Evolutionary conservation across 345 rosid species (phyloP), one percentile per base, ranked within the genome.

Genomic region (Lepidium aucheri): DNA sequence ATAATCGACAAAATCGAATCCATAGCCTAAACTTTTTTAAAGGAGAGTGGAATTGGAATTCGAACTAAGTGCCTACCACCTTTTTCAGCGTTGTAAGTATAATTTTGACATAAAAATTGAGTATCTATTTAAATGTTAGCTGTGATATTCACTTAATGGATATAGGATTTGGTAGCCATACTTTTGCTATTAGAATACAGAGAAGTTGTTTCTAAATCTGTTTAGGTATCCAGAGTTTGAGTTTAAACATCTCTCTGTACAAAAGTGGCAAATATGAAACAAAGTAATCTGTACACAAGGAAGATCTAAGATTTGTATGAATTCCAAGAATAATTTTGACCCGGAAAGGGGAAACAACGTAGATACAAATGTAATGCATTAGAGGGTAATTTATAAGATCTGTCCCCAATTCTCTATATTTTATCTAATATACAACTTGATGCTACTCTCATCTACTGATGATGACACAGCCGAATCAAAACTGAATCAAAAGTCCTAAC

Each of bases 391-490:
- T 36, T 15, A 57, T 49, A 64, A 72, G 60, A 57, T 49, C 60
- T 24, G 62, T 57, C 58, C 60, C 45, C 47, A 57, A 20, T 38
- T 62, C 39, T 68, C 74, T 67, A 61, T 67, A 54, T 46, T 52
- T 53, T 53, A 73, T 68, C 69, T 60, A 60, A 74, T 74, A 74
- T 61, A 68, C 69, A 74, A 54, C 69, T 61, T 54, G 39, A 67
- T 26, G 63, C 59, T 67, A 61, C 61, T 53, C 46, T 26, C 58
- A 67, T 67, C 68, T 46, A 46, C 59, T 30, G 57, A 53, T 47
- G 54, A 70, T 51, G 61, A 58, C 41, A 35, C 41, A 60, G 24
- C 64, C 9, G 54, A 45, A 49, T 47, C 73, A 74, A 67, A 74
- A 74, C 16, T 74, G 67, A 61, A 67, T 36, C 44, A 73, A 59